Base-by-base conservation (phyloP, 352 stramenopile genomes). In the Phytophthora pinifolia region DNA sequence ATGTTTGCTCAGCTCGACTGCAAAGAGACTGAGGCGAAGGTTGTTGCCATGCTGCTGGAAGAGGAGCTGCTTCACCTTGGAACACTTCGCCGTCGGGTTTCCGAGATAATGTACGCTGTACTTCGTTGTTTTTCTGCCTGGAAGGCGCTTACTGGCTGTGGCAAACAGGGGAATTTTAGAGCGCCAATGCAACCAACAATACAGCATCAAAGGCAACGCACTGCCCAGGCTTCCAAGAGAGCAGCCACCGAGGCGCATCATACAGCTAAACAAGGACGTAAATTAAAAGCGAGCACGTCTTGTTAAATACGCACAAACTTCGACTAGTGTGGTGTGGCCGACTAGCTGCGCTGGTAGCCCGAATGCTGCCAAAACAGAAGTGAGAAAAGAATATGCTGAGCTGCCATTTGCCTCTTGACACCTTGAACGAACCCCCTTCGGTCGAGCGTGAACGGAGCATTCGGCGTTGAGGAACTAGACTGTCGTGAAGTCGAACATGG, bases 401-500 rank as follows among this genome's bases (percentile, higher is more conserved):
- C 32, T 64, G 50, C 36, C 15, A 61, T 55, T 30, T 58, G 53
- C 48, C 12, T 65, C 22, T 53, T 38, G 15, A 53, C 44, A 57
- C 32, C 33, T 48, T 31, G 4, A 64, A 41, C 54, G 20, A 67
- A 37, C 46, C 41, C 35, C 44, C 46, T 51, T 52, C 22, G 33
- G 47, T 44, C 35, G 35, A 64, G n/a, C 18, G 52, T 54, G 31
- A 59, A 49, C 41, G 41, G 31, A 47, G n/a, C 37, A 43, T 41
- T 7, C 22, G 14, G 10, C 42, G 44, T 46, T 17, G 25, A 62
- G 4, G 9, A 42, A 17, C 45, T 78, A 83, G 4, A 25, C 46
- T 46, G 36, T 32, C 13, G 67, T 57, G 38, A 93, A 93, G 54
- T 89, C 63, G 51, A 93, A 93, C 59, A 93, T 83, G 17, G 80